Conservation (phyloP, 129 eudicot genomes). For the Dittrichia graveolens region DNA sequence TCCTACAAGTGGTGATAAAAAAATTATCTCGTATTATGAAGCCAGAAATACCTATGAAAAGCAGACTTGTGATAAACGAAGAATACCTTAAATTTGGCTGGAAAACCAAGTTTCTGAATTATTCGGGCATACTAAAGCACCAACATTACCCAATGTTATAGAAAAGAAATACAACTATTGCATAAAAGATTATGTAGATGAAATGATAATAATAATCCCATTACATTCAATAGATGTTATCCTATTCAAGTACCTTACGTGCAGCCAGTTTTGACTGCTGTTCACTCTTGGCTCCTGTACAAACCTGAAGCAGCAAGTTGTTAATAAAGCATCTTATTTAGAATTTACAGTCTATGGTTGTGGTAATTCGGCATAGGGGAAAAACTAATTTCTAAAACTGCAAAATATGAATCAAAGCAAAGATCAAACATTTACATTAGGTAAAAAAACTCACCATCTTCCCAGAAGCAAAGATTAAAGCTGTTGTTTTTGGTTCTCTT, state of each 20-base stretch:
- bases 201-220: background rate
- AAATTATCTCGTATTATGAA: background rate
- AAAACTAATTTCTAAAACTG: background rate
- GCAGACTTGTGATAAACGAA: background rate
- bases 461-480: conserved; percentile 85
- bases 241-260: conserved; percentile 55
- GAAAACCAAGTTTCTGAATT: conserved; percentile 89
- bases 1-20: conserved; percentile 47
- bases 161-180: background rate
- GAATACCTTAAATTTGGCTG: conserved; percentile 84
- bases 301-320: conserved; percentile 52
- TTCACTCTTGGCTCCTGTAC: conserved; percentile 97
- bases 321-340: background rate
- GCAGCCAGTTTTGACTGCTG: conserved; percentile 85
- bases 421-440: background rate
- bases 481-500: conserved; percentile 89
- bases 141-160: conserved; percentile 13
- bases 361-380: background rate
- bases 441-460: conserved; percentile 64
- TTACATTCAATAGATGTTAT: background rate
- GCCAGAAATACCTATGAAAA: background rate
- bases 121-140: conserved; percentile 78
- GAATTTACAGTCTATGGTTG: background rate
- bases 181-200: background rate
- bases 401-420: conserved; percentile 9